Base-by-base conservation (phyloP, 139 green algal genomes). In the Deuterostichococcus epilithicus region DNA sequence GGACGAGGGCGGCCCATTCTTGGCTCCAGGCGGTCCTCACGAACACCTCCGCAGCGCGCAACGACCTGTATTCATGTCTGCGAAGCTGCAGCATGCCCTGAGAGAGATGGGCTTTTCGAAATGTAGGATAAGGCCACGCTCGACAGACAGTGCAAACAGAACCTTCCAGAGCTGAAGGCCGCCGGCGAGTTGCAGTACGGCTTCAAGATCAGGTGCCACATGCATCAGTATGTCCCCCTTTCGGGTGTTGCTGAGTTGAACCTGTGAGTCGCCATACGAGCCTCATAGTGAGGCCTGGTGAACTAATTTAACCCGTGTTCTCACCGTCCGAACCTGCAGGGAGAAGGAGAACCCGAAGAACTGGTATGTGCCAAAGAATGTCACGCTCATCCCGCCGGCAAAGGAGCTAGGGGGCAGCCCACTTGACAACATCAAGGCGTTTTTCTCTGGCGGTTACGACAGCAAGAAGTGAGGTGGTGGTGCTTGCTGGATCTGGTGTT, bases 191-290 rank as follows among this genome's bases (percentile, higher is more conserved):
- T 79, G 20, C 23, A 74, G 30, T 79, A 58, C n/a, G 65, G 66
- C 66, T 79, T 79, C 66, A 79, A 79, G 63, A 45, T 79, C 65
- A 74, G 75, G 75, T 79, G 33, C n/a, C n/a, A 66, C 22, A 66
- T 23, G 52, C 23, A 20, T 66, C 23, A 23, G 52, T 66, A 23
- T 66, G 23, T 23, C 20, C 52, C 20, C 52, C 20, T 66, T 66
- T 23, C 52, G 22, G 23, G 20, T 23, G 23, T n/a, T 66, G 52
- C 22, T 23, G 20, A 28, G 0, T 2, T 58, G 68, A n/a, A 58
- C 5, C 30, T 58, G 33, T 47, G 26, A 22, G 32, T n/a, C n/a
- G n/a, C n/a, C n/a, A n/a, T n/a, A n/a, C n/a, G n/a, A n/a, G n/a
- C n/a, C n/a, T n/a, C n/a, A n/a, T n/a, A n/a, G n/a, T n/a, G n/a